These are phyloP conservation scores for Abrus precatorius DNA, from an alignment of 306 rosid genomes.

Conservation along the genomic window DNA sequence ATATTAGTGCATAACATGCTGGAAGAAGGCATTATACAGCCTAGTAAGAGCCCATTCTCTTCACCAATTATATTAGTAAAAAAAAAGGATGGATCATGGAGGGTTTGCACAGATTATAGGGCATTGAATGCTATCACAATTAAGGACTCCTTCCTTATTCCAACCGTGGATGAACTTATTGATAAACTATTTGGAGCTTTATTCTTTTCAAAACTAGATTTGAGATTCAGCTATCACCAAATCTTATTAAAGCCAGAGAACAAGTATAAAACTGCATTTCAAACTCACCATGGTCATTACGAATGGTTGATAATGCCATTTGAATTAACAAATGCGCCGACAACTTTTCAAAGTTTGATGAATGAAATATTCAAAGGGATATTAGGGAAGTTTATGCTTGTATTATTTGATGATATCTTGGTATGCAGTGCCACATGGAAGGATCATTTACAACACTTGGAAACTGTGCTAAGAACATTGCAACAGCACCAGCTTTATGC, in stretches of 20 bases:
- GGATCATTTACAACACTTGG: not conserved
- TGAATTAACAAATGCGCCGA: not conserved
- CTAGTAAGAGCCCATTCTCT: not conserved
- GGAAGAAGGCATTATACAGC: not conserved
- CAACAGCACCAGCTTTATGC: not conserved
- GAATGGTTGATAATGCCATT: not conserved
- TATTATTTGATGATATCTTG: not conserved
- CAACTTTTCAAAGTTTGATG: not conserved
- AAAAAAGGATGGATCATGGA: not conserved
- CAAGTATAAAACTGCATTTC: not conserved
- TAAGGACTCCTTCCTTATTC: not conserved
- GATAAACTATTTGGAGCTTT: not conserved
- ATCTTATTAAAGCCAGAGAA: not conserved
- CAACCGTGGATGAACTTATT: not conserved
- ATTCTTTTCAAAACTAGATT: not conserved
- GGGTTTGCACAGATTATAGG: not conserved
- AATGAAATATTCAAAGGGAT: not conserved
- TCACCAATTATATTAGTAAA: not conserved
- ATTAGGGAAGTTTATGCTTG: not conserved
- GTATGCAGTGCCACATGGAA: not conserved
- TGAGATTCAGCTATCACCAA: not conserved
- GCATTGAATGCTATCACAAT: not conserved
- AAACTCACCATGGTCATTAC: not conserved
- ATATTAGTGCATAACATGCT: not conserved
- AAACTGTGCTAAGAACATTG: not conserved